Conservation (phyloP, 257 asterid genomes). For the Anisodus tanguticus region DNA sequence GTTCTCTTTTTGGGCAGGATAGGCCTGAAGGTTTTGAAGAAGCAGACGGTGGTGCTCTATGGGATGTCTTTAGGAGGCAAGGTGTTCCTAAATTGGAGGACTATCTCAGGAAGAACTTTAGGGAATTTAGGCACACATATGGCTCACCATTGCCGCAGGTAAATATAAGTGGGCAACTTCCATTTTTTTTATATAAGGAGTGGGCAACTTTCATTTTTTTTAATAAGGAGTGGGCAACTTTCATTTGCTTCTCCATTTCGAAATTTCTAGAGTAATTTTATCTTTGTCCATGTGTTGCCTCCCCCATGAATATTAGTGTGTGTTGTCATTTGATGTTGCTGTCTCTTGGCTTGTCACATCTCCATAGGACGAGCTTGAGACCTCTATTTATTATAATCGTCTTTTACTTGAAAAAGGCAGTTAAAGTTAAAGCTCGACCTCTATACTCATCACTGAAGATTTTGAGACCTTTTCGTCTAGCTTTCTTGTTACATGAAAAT, state of each 20-base stretch:
- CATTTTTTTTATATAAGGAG: too few relatives aligned
- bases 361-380: neutral
- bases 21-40: slow-evolving; percentile 30
- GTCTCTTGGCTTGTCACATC: neutral
- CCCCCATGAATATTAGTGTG: neutral
- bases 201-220: neutral
- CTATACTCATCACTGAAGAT: neutral
- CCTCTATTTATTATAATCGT: neutral
- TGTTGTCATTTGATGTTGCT: neutral
- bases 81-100: slow-evolving; percentile 72
- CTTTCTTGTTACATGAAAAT: neutral
- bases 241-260: neutral
- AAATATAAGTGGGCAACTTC: slow-evolving; percentile 13
- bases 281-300: neutral
- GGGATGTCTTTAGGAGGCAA: slow-evolving; percentile 91
- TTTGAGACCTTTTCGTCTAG: neutral
- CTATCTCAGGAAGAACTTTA: slow-evolving; percentile 55
- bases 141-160: slow-evolving; percentile 50
- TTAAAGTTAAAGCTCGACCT: neutral
- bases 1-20: neutral
- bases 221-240: neutral
- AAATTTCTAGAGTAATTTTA: neutral
- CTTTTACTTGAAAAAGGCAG: neutral
- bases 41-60: slow-evolving; percentile 71
- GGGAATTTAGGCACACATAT: slow-evolving; percentile 60